Percentiles rank a stretch among this genome's conserved stretches.
Evolutionary conservation across 2,329 filamentous ascomycete genomes (phyloP).

Genomic region (Epichloe gansuensis): DNA sequence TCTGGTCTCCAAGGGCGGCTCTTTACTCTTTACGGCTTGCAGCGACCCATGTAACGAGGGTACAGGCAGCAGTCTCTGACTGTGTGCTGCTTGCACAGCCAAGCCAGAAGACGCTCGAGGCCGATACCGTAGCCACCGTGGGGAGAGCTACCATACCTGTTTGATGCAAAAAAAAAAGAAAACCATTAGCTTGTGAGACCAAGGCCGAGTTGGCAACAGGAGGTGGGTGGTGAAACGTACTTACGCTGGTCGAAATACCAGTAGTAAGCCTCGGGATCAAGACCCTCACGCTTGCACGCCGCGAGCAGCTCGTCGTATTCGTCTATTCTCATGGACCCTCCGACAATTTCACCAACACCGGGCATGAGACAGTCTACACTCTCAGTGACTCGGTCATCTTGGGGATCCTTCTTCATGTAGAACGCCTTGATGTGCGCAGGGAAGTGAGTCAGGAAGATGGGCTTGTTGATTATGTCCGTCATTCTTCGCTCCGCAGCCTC

Average conservation of each 20-base stretch:
- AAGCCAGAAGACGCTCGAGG: constrained; percentile 36
- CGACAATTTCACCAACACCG: constrained; percentile 92
- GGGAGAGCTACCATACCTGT: constrained; percentile 66
- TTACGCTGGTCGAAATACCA: constrained; percentile 98
- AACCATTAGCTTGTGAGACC: background rate
- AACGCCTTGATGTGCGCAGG: constrained; percentile 96
- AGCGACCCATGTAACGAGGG: constrained; percentile 66
- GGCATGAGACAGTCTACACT: constrained; percentile 80
- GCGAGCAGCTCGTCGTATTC: constrained; percentile 79
- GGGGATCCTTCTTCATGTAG: constrained; percentile 87
- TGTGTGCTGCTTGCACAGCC: constrained; percentile 50
- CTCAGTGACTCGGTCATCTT: constrained; percentile 77
- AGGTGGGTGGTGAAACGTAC: constrained; percentile 18
- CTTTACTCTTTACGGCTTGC: constrained; percentile 52
- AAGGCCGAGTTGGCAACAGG: background rate
- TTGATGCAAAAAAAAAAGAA: background rate
- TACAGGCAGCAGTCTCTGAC: constrained; percentile 59
- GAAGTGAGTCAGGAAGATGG: constrained; percentile 96
- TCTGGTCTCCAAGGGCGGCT: background rate
- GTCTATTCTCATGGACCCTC: constrained; percentile 92
- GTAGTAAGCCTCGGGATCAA: constrained; percentile 78
- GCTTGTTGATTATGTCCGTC: constrained; percentile 91
- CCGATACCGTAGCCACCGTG: constrained; percentile 92
- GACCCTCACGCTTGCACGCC: constrained; percentile 77
- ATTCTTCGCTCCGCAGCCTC: constrained; percentile 93